Conservation (phyloP, 1,284 basidiomycete species). For the Dichomitus squalens region DNA sequence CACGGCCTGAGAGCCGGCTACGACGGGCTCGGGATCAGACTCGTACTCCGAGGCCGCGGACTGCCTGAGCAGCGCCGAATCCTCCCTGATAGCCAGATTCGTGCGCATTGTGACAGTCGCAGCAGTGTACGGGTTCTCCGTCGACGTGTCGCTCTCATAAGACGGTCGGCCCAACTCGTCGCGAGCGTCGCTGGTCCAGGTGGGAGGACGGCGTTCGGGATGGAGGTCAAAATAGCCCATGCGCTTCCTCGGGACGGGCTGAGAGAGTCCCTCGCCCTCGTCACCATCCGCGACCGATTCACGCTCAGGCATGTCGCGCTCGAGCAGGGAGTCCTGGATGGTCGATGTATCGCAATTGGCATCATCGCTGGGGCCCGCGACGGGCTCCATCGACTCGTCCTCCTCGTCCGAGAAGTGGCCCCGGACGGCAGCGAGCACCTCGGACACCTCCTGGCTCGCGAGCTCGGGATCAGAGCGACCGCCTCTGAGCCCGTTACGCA, state of each 20-base stretch:
- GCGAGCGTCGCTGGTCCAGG: constrained; percentile 42
- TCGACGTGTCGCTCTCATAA: constrained; percentile 30
- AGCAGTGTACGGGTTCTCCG: constrained; percentile 17
- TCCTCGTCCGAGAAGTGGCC: constrained; percentile 53
- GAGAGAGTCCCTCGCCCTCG: constrained; percentile 35
- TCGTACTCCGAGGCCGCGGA: constrained; percentile 24
- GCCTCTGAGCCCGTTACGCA: constrained; percentile 39
- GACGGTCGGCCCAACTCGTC: constrained; percentile 27
- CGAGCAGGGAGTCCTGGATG: constrained; percentile 24
- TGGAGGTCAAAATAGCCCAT: constrained; percentile 75
- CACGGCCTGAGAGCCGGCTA: constrained; percentile 11
- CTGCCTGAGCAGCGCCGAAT: constrained; percentile 7
- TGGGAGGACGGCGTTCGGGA: constrained; percentile 46
- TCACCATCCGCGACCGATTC: constrained; percentile 31
- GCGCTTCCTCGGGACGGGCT: constrained; percentile 31
- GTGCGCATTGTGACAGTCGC: constrained; percentile 14
- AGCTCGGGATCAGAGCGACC: constrained; percentile 65
- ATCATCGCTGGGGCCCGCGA: constrained; percentile 28
- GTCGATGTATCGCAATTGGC: constrained; percentile 24
- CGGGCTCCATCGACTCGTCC: constrained; percentile 42
- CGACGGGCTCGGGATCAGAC: constrained; percentile 17
- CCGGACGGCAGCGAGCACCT: constrained; percentile 67
- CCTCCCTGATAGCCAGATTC: constrained; percentile 6
- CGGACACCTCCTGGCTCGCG: constrained; percentile 69
- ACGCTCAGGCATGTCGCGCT: constrained; percentile 15